Percentiles rank a stretch among this genome's conserved stretches.
phyloP scores from a whole-genome alignment of 1,139 yeast species.

The Saccharomycopsis hybrid region DNA sequence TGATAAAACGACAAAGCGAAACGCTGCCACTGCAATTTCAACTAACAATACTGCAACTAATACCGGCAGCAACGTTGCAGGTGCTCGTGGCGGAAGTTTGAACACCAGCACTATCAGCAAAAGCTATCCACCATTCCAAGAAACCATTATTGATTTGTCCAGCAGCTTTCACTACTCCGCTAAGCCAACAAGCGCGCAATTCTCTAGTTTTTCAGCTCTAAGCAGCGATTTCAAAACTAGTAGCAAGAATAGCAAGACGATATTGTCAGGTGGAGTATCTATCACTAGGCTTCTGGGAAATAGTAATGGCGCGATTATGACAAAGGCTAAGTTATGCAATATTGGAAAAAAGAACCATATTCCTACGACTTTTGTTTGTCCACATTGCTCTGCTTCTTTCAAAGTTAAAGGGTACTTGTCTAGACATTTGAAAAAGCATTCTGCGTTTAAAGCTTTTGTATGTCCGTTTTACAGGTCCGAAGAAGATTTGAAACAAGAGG shows the following conservation, averaged over 20 bases:
- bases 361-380: slow-evolving; percentile 36
- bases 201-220: neutral
- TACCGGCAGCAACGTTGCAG: too few relatives aligned
- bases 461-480: slow-evolving; percentile 67
- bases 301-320: slow-evolving; percentile 15
- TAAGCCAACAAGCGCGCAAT: neutral
- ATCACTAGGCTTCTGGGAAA: slow-evolving; percentile 9
- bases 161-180: neutral
- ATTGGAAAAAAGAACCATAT: slow-evolving; percentile 4
- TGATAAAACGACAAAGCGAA: too few relatives aligned
- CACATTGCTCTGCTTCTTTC: slow-evolving; percentile 72
- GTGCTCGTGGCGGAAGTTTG: too few relatives aligned
- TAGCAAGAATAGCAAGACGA: slow-evolving; percentile 11
- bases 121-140: slow-evolving; percentile 7
- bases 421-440: slow-evolving; percentile 88
- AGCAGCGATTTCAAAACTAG: slow-evolving; percentile 1
- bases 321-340: slow-evolving; percentile 12
- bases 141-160: slow-evolving; percentile 13
- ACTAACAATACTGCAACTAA: too few relatives aligned
- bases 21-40: neutral
- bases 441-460: slow-evolving; percentile 73
- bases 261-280: slow-evolving; percentile 4
- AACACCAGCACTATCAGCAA: neutral
- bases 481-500: too few relatives aligned
- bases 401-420: slow-evolving; percentile 86